Conservation (phyloP, 257 asterid genomes). For the Knoxia roxburghii region DNA sequence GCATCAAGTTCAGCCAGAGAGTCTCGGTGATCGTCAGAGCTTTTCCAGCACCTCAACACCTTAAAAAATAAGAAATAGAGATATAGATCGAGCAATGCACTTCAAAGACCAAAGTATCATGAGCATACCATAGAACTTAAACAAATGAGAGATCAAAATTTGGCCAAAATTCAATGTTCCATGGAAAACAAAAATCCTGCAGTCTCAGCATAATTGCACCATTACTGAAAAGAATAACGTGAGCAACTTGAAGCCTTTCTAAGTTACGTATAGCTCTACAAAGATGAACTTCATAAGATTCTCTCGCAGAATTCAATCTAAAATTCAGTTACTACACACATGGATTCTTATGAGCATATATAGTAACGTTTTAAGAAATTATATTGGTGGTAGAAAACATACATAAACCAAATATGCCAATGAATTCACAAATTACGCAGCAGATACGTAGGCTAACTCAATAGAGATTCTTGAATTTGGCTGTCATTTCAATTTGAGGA, state of each 20-base stretch:
- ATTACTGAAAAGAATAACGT: not conserved
- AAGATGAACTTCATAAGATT: not conserved
- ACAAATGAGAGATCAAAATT: not conserved
- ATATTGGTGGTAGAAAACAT: too few relatives aligned
- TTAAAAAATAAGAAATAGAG: constrained; percentile 14
- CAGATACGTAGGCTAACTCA: not conserved
- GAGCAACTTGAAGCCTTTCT: not conserved
- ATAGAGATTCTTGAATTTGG: not conserved
- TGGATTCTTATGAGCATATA: too few relatives aligned
- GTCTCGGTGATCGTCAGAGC: constrained; percentile 44
- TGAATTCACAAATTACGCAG: not conserved
- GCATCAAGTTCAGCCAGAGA: constrained; percentile 49
- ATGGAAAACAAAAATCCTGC: not conserved
- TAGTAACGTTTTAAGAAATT: too few relatives aligned
- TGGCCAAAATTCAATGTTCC: not conserved
- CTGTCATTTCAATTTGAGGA: not conserved
- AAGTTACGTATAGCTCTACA: not conserved
- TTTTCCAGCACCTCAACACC: constrained; percentile 45
- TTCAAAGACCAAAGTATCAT: not conserved
- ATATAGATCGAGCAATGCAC: not conserved
- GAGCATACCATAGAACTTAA: not conserved
- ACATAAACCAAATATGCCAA: not conserved
- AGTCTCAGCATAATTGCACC: not conserved
- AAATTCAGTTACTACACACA: not conserved
- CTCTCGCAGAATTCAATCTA: not conserved